These are phyloP conservation scores for Alternaria triticimaculans DNA, from an alignment of 2,329 filamentous ascomycete genomes.

Conservation along the genomic window DNA sequence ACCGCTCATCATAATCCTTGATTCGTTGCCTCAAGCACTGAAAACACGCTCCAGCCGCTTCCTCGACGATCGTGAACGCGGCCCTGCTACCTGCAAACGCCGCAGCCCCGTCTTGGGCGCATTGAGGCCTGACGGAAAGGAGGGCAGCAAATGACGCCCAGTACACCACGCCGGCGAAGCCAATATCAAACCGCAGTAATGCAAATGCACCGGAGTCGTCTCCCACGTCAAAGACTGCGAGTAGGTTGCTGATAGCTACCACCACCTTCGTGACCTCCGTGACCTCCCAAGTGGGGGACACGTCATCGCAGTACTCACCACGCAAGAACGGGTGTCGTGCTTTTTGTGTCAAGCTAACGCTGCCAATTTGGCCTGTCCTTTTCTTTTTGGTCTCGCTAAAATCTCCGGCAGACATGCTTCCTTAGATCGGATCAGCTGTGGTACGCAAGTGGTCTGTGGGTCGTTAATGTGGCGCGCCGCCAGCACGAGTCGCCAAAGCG, in stretches of 20 bases:
- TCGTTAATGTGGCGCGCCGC: slow-evolving; percentile 46
- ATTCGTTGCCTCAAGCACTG: slow-evolving; percentile 44
- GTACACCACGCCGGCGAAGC: slow-evolving; percentile 20
- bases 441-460: slow-evolving; percentile 41
- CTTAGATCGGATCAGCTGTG: slow-evolving; percentile 42
- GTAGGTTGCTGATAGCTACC: slow-evolving; percentile 16
- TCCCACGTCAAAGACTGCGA: background rate
- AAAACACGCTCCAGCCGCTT: slow-evolving; percentile 17
- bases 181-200: slow-evolving; percentile 28
- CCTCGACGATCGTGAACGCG: slow-evolving; percentile 30
- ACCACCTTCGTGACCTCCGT: background rate
- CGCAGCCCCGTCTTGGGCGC: slow-evolving; percentile 39
- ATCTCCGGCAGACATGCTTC: slow-evolving; percentile 36
- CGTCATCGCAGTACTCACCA: slow-evolving; percentile 37
- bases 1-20: slow-evolving; percentile 39
- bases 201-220: background rate
- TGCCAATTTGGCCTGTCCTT: slow-evolving; percentile 30
- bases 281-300: slow-evolving; percentile 21
- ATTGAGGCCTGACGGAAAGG: slow-evolving; percentile 38
- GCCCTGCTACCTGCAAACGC: slow-evolving; percentile 27
- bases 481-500: slow-evolving; percentile 43
- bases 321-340: slow-evolving; percentile 25
- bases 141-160: slow-evolving; percentile 38
- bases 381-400: slow-evolving; percentile 41
- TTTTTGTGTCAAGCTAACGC: slow-evolving; percentile 41